Conservation (phyloP, 306 rosid genomes). For the Rubus idaeus region DNA sequence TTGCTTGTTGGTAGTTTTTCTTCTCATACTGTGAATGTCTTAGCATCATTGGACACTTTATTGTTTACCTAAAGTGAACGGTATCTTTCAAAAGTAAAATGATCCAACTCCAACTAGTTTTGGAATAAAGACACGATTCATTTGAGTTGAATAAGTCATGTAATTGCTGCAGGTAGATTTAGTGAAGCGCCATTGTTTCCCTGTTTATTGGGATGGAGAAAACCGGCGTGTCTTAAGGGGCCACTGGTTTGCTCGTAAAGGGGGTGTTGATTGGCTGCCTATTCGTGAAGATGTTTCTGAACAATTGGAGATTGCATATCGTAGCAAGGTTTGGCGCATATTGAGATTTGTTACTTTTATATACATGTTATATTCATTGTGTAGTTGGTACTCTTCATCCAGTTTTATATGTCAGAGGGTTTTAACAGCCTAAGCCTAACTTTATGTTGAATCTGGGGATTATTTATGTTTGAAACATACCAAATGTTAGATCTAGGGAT, state of each 20-base stretch:
- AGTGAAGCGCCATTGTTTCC: slow-evolving; percentile 73
- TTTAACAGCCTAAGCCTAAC: not conserved
- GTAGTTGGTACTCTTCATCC: not conserved
- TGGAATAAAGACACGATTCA: not conserved
- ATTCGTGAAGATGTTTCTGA: slow-evolving; percentile 94
- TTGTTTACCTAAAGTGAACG: too few species aligned
- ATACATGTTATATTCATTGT: not conserved
- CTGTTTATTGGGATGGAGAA: slow-evolving; percentile 98
- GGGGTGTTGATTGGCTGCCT: slow-evolving; percentile 96
- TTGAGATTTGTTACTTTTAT: slow-evolving; percentile 11
- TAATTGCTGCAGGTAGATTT: slow-evolving; percentile 72
- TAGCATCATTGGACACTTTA: too few species aligned
- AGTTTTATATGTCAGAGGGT: not conserved
- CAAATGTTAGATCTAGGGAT: slow-evolving; percentile 1
- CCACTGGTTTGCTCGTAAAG: slow-evolving; percentile 98
- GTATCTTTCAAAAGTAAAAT: not conserved
- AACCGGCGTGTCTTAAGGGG: slow-evolving; percentile 94
- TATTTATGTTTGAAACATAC: slow-evolving; percentile 5
- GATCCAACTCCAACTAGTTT: not conserved
- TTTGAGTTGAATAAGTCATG: slow-evolving; percentile 14
- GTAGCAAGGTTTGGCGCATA: slow-evolving; percentile 55
- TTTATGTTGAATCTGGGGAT: not conserved
- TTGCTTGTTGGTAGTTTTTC: too few species aligned
- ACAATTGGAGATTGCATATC: slow-evolving; percentile 86
- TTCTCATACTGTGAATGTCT: too few species aligned